Evolutionary conservation across 257 asterid species (phyloP).

Genomic region (Rhazya stricta): DNA sequence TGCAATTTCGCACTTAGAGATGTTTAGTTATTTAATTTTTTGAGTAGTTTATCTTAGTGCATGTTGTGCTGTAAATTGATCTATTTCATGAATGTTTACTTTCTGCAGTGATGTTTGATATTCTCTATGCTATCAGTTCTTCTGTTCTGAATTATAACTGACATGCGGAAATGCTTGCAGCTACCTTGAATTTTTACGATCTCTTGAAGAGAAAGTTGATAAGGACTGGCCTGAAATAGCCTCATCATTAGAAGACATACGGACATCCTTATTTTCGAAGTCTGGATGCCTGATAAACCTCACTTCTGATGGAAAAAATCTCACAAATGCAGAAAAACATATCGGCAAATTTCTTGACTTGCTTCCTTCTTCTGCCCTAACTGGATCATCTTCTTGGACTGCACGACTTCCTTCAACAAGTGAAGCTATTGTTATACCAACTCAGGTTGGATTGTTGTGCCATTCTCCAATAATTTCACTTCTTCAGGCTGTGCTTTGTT

Average conservation of each 20-base stretch:
- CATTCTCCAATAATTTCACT: constrained; percentile 6
- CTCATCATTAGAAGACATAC: constrained; percentile 90
- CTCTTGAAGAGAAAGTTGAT: constrained; percentile 74
- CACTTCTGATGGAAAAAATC: constrained; percentile 83
- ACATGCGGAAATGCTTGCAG: constrained; percentile 43
- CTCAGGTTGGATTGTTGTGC: constrained; percentile 57
- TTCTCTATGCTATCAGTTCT: not conserved
- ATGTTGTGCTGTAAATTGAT: not conserved
- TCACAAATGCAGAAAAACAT: constrained; percentile 55
- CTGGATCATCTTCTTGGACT: constrained; percentile 55
- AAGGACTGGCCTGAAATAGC: constrained; percentile 78
- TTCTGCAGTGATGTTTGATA: not conserved
- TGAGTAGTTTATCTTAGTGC: not conserved
- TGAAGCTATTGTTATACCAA: constrained; percentile 94
- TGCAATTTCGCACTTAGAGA: not conserved
- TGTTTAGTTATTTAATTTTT: not conserved
- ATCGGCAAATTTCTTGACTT: constrained; percentile 71
- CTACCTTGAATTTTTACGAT: constrained; percentile 77
- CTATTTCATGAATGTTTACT: not conserved
- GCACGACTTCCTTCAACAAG: constrained; percentile 60
- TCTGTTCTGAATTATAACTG: not conserved
- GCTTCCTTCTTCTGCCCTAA: constrained; percentile 67
- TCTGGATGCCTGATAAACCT: constrained; percentile 77
- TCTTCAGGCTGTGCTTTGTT: constrained; percentile 1
- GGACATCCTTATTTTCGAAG: constrained; percentile 64